These are phyloP conservation scores for Ophiostoma triangulosporum DNA, from an alignment of 2,329 filamentous ascomycete species.

Conservation along the genomic window DNA sequence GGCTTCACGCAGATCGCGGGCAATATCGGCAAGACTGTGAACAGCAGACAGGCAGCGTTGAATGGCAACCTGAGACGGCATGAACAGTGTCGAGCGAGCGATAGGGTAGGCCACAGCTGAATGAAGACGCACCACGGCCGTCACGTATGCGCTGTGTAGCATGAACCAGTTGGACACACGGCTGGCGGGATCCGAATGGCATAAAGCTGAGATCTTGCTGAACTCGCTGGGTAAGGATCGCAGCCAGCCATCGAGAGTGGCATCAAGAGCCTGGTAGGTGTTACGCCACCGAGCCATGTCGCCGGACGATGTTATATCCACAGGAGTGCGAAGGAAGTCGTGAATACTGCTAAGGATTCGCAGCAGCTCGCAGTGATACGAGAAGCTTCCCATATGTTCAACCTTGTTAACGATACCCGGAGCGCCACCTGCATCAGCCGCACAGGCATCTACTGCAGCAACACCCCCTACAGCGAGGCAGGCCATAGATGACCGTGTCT, in stretches of 20 bases:
- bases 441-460: background rate
- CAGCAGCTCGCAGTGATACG: conserved; percentile 79
- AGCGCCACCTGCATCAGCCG: conserved; percentile 18
- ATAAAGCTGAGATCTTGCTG: conserved; percentile 67
- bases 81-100: conserved; percentile 74
- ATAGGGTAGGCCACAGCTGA: conserved; percentile 87
- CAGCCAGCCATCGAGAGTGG: conserved; percentile 68
- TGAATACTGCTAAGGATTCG: conserved; percentile 80
- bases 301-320: conserved; percentile 69
- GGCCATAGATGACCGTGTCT: conserved; percentile 52
- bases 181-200: conserved; percentile 52
- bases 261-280: conserved; percentile 73
- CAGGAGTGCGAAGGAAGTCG: conserved; percentile 72
- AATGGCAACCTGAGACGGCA: conserved; percentile 70
- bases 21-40: conserved; percentile 65
- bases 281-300: conserved; percentile 85
- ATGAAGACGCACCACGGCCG: conserved; percentile 76
- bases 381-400: conserved; percentile 75
- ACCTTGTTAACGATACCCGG: conserved; percentile 35
- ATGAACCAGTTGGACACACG: conserved; percentile 79
- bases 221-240: conserved; percentile 72
- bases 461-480: conserved; percentile 12
- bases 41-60: conserved; percentile 74
- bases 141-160: conserved; percentile 81
- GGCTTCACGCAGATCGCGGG: conserved; percentile 63